Percentiles rank a stretch among this genome's conserved stretches.
Evolutionary conservation across 2,329 filamentous ascomycete genomes (phyloP).

Genomic region (Coniochaeta pulveracea): DNA sequence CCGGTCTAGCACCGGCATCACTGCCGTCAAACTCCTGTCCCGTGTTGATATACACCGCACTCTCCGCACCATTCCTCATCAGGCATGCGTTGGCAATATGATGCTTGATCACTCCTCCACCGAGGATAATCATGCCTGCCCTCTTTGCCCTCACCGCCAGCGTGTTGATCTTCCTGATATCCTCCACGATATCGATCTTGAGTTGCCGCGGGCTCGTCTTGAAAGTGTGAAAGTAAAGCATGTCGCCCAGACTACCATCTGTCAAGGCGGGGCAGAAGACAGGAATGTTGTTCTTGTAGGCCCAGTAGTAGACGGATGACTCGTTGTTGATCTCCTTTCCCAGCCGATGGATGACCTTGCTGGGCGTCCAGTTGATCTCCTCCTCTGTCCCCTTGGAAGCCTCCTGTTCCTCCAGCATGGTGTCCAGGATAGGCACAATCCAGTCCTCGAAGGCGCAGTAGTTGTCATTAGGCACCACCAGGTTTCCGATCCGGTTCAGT

Average conservation of each 20-base stretch:
- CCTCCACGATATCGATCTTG: constrained; percentile 82
- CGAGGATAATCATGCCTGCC: constrained; percentile 90
- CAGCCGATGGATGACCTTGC: constrained; percentile 78
- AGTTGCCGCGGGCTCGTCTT: constrained; percentile 74
- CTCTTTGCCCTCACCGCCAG: constrained; percentile 78
- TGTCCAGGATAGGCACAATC: constrained; percentile 90
- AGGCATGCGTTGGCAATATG: constrained; percentile 96
- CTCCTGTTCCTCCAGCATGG: constrained; percentile 89
- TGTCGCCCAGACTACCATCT: constrained; percentile 89
- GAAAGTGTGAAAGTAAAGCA: constrained; percentile 98
- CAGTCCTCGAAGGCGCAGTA: constrained; percentile 98
- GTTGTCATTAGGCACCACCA: constrained; percentile 92
- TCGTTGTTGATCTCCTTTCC: constrained; percentile 93
- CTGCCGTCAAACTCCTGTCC: constrained; percentile 96
- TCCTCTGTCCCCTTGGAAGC: constrained; percentile 57
- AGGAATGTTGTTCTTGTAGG: constrained; percentile 90
- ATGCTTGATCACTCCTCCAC: constrained; percentile 93
- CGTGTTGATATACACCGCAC: constrained; percentile 95
- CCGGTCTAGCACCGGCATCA: constrained; percentile 86
- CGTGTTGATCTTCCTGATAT: constrained; percentile 88
- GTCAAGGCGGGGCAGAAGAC: constrained; percentile 95
- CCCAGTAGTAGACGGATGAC: constrained; percentile 91
- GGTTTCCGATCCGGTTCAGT: constrained; percentile 90
- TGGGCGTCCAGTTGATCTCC: constrained; percentile 82
- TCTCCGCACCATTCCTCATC: constrained; percentile 96